A percentile compares a stretch with the other conserved stretches of the same genome.
These are phyloP conservation scores for Microsporum canis DNA, from an alignment of 2,329 filamentous ascomycete species.

Conservation along the genomic window DNA sequence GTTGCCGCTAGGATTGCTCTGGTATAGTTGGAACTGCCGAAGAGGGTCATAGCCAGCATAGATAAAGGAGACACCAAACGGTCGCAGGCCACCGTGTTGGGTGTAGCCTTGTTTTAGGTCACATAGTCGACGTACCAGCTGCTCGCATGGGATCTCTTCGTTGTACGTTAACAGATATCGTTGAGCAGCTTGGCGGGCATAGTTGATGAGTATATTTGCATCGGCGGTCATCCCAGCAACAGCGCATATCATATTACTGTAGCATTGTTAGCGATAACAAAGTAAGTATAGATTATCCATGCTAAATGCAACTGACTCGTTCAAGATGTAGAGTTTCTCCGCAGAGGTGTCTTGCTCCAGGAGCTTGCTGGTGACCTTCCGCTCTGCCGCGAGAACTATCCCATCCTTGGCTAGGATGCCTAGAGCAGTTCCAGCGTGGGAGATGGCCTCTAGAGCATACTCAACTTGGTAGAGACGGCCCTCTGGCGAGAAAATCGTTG, in stretches of 20 bases:
- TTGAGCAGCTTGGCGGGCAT: constrained; percentile 92
- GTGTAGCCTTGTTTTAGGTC: constrained; percentile 99
- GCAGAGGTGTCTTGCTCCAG: constrained; percentile 98
- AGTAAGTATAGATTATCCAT: neutral
- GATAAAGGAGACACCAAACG: constrained; percentile 98
- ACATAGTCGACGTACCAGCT: constrained; percentile 90
- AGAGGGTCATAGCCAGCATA: constrained; percentile 96
- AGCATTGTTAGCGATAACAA: constrained; percentile 6
- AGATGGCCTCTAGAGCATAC: constrained; percentile 98
- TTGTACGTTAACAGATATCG: constrained; percentile 98
- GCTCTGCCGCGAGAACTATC: constrained; percentile 93
- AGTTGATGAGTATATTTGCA: constrained; percentile 99
- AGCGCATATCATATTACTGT: constrained; percentile 98
- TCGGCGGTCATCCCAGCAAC: constrained; percentile 99
- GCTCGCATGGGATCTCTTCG: constrained; percentile 98
- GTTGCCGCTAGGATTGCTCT: constrained; percentile 97
- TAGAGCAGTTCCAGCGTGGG: constrained; percentile 91
- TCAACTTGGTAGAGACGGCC: constrained; percentile 98
- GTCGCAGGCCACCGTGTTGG: constrained; percentile 93
- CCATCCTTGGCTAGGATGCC: constrained; percentile 96
- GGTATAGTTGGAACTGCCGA: constrained; percentile 95
- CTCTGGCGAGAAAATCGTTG: constrained; percentile 99
- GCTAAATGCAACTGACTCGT: constrained; percentile 58
- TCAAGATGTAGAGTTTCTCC: constrained; percentile 98
- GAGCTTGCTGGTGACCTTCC: constrained; percentile 98